Conservation (phyloP, 129 eudicot genomes). For the Ambrosia trifida region DNA sequence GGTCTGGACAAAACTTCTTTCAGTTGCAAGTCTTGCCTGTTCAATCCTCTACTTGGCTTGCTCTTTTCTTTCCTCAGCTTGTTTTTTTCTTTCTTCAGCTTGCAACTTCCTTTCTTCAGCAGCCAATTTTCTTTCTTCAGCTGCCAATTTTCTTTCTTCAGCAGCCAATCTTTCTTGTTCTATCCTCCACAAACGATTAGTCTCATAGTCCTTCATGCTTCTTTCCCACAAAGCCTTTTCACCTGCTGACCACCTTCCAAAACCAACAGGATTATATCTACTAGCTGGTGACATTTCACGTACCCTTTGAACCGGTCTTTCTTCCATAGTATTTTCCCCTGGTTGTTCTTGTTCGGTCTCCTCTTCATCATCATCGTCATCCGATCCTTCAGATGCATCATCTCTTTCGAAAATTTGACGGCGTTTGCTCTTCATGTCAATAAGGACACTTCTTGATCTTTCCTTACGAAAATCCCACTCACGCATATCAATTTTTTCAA, state of each 20-base stretch:
- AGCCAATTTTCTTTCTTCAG: neutral
- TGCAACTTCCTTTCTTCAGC: neutral
- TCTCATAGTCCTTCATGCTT: neutral
- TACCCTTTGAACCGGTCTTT: no score
- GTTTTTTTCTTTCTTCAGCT: neutral
- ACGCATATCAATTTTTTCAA: no score
- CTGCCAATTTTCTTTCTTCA: neutral
- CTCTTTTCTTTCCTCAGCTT: neutral
- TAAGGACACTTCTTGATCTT: no score
- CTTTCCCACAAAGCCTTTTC: neutral
- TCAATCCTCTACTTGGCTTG: neutral
- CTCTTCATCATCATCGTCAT: no score
- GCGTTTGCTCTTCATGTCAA: no score
- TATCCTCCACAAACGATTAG: neutral
- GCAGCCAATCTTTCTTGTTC: neutral
- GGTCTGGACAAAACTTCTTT: no score
- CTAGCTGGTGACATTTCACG: no score
- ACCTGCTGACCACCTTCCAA: neutral
- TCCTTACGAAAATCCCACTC: no score
- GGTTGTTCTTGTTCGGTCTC: no score
- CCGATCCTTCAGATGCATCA: no score
- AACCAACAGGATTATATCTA: neutral
- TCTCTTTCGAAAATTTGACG: no score
- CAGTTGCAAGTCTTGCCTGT: neutral
- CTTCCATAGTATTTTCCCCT: no score